Percentiles rank a stretch among this genome's conserved stretches.
These are phyloP conservation scores for Oenanthe javanica DNA, from an alignment of 140 eudicot species.

Conservation along the genomic window DNA sequence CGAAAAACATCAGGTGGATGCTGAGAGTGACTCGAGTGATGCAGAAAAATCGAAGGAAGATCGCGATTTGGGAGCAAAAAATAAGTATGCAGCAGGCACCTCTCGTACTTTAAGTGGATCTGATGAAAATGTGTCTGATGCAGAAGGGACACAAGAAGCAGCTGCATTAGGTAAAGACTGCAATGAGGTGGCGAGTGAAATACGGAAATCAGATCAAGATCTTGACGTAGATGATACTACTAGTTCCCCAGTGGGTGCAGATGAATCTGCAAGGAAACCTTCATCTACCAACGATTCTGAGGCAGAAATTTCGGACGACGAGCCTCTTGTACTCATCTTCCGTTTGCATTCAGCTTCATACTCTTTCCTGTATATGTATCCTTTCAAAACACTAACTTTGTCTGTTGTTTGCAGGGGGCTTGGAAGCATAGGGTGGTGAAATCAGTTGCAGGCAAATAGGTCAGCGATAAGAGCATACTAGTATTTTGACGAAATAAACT, in stretches of 20 bases:
- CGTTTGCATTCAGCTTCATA: neutral
- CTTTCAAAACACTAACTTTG: neutral
- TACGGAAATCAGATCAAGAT: conserved; percentile 21
- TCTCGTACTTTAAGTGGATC: conserved; percentile 10
- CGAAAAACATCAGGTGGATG: conserved; percentile 31
- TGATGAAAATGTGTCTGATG: neutral
- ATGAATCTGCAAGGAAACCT: conserved; percentile 20
- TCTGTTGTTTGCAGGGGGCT: conserved; percentile 34
- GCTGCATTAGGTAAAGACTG: conserved; percentile 23
- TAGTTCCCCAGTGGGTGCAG: conserved; percentile 18
- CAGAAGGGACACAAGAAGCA: conserved; percentile 18
- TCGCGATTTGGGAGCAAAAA: conserved; percentile 24
- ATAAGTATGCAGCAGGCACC: conserved; percentile 17
- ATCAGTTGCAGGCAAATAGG: conserved; percentile 31
- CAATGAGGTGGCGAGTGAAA: conserved; percentile 21
- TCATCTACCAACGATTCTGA: conserved; percentile 23
- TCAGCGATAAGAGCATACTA: neutral
- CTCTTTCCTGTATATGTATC: neutral
- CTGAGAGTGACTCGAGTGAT: conserved; percentile 45
- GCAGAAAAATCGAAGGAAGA: conserved; percentile 30
- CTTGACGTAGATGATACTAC: conserved; percentile 15
- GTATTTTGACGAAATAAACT: conserved; percentile 5
- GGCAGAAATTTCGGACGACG: conserved; percentile 46
- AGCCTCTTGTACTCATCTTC: conserved; percentile 57
- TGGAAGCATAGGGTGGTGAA: conserved; percentile 61